These are phyloP conservation scores for Macaranga tanarius DNA, from an alignment of 441 rosid genomes.

Conservation along the genomic window DNA sequence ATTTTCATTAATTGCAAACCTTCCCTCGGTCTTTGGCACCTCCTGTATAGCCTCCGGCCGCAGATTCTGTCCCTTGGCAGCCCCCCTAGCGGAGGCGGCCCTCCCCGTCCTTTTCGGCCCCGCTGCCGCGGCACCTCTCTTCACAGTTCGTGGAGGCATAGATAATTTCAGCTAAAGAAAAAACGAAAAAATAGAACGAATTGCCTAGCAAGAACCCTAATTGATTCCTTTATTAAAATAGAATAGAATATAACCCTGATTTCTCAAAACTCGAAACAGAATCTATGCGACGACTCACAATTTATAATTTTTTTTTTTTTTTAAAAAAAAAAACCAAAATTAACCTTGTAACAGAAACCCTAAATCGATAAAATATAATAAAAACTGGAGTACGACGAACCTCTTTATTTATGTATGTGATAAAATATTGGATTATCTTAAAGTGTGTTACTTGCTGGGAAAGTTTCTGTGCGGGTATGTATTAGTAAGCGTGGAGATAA, in stretches of 20 bases:
- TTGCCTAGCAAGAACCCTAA: background rate
- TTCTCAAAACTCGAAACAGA: background rate
- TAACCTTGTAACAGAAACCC: slow-evolving; percentile 12
- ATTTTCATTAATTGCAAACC: slow-evolving; percentile 33
- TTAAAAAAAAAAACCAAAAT: background rate
- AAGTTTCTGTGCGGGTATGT: background rate
- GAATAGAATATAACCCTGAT: background rate
- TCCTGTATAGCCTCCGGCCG: slow-evolving; percentile 39
- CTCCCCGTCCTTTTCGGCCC: slow-evolving; percentile 41
- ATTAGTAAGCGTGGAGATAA: background rate
- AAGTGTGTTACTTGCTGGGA: background rate
- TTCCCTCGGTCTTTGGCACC: slow-evolving; percentile 35
- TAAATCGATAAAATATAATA: background rate
- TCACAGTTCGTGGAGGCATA: slow-evolving; percentile 77
- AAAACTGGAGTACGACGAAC: background rate
- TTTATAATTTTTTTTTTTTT: too few species aligned
- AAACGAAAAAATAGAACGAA: background rate
- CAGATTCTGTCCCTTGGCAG: slow-evolving; percentile 46
- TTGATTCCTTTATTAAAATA: background rate
- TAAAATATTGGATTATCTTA: too few species aligned
- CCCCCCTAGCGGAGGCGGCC: slow-evolving; percentile 40
- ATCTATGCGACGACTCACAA: background rate
- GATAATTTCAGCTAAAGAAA: background rate
- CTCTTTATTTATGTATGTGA: background rate
- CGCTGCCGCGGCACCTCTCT: slow-evolving; percentile 66